These are phyloP conservation scores for Syzygium grande DNA, from an alignment of 345 rosid genomes.

Conservation along the genomic window DNA sequence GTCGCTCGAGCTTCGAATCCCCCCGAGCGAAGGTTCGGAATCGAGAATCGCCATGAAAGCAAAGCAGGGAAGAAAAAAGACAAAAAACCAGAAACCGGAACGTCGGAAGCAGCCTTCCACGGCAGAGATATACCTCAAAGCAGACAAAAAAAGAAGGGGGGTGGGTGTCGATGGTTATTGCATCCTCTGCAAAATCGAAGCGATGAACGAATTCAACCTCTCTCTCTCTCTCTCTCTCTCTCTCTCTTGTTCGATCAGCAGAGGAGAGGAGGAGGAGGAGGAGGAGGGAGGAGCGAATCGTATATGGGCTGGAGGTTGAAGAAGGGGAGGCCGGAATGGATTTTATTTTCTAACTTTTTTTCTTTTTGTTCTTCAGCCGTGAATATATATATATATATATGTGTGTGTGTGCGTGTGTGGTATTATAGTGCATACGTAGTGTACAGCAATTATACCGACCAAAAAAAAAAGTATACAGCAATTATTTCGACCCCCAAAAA, in stretches of 20 bases:
- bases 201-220: neutral
- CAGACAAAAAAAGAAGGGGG: neutral
- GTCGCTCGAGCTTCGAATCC: conserved; percentile 16
- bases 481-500: too few species aligned
- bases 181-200: neutral
- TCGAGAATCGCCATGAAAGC: neutral
- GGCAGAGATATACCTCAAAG: conserved; percentile 10
- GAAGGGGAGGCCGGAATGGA: neutral
- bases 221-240: neutral
- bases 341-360: neutral
- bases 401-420: too few species aligned
- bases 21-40: conserved; percentile 22
- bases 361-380: neutral
- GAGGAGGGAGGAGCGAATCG: neutral
- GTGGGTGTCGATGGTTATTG: neutral
- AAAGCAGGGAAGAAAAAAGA: neutral
- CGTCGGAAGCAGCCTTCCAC: neutral
- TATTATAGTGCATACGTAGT: too few species aligned
- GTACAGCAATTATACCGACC: too few species aligned
- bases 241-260: neutral
- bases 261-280: neutral
- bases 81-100: neutral
- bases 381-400: neutral
- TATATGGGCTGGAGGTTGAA: neutral
- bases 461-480: too few species aligned